phyloP scores from a whole-genome alignment of 805 yeast species.

The Barnettozyma vustinii region DNA sequence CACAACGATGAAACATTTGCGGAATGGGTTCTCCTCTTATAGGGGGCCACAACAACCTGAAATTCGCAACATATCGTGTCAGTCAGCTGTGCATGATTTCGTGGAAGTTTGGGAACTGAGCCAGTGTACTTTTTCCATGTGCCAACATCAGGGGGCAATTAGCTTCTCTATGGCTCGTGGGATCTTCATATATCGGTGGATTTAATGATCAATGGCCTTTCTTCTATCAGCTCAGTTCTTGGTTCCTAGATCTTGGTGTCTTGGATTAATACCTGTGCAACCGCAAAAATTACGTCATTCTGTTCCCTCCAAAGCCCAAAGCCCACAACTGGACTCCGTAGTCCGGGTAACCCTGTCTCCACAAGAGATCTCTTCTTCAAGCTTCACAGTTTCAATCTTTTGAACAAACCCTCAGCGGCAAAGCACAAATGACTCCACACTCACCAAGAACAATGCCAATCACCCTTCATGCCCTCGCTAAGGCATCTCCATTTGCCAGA shows the following conservation, averaged over 20 bases:
- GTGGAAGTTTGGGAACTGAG: not conserved
- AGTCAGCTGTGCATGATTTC: no score
- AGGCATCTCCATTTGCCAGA: constrained; percentile 12
- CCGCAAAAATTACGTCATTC: no score
- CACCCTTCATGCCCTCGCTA: constrained; percentile 9
- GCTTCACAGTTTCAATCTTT: no score
- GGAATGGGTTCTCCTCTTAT: not conserved
- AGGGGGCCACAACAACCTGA: not conserved
- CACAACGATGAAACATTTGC: not conserved
- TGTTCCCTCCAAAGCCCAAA: no score
- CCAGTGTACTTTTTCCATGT: not conserved
- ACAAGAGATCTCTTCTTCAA: not conserved
- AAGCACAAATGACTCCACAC: not conserved
- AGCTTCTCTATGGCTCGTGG: no score
- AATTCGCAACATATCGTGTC: not conserved
- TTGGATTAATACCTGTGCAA: no score
- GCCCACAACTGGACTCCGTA: no score
- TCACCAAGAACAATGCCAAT: not conserved
- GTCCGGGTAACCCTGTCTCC: not conserved
- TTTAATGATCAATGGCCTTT: no score
- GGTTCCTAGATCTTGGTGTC: no score
- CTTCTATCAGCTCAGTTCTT: no score
- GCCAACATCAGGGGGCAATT: not conserved
- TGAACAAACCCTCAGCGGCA: not conserved
- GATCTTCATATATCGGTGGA: no score